phyloP scores from a whole-genome alignment of 345 rosid genomes.

The Dipteronia dyeriana region DNA sequence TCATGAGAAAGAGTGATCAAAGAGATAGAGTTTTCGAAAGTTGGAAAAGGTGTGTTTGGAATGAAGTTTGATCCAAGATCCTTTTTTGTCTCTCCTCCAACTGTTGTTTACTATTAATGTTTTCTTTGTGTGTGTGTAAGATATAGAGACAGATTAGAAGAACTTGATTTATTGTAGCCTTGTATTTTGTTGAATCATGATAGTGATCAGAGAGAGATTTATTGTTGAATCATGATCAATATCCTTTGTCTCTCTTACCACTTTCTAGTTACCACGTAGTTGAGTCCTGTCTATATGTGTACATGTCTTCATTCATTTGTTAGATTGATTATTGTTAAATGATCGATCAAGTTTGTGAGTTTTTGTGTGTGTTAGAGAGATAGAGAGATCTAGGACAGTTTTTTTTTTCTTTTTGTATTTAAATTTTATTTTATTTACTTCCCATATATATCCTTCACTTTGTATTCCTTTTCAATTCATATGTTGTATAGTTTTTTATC shows the following conservation, averaged over 20 bases:
- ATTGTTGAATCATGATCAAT: conserved; percentile 19
- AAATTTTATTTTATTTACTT: too few species aligned
- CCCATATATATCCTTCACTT: neutral
- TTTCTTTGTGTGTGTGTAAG: neutral
- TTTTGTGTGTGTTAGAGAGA: neutral
- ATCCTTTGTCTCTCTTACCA: conserved; percentile 20
- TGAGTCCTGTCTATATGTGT: neutral
- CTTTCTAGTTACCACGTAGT: neutral
- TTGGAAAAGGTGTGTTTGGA: conserved; percentile 57
- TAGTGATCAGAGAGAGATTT: neutral
- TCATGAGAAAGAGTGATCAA: conserved; percentile 30
- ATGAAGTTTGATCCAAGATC: conserved; percentile 83
- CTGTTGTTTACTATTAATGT: neutral
- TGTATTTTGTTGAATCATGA: neutral
- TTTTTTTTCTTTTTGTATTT: too few species aligned
- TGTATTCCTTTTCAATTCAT: neutral
- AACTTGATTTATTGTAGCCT: neutral
- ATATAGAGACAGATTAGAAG: neutral
- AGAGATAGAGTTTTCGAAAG: conserved; percentile 19
- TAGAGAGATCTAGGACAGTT: neutral
- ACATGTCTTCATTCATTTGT: neutral
- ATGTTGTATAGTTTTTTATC: neutral
- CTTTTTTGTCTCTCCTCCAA: conserved; percentile 9
- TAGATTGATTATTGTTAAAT: too few species aligned
- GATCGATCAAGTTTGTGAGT: neutral